Evolutionary conservation across 805 yeast genomes (phyloP).

Genomic region (Sugiyamaella marilandica): DNA sequence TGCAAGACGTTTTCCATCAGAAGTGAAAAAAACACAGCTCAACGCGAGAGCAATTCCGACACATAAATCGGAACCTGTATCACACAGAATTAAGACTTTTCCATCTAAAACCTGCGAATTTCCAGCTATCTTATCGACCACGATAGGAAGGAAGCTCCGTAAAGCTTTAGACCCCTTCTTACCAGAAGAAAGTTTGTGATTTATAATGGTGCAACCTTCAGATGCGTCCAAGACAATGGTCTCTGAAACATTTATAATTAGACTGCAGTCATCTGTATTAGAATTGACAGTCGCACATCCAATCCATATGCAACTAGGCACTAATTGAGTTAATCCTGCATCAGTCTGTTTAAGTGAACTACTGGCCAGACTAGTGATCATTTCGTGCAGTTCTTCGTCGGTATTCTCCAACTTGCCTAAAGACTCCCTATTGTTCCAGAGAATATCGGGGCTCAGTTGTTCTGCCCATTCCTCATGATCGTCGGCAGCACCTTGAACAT

Average conservation of each 20-base stretch:
- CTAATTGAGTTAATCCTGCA: background rate
- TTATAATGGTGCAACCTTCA: background rate
- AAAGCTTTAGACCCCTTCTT: slow-evolving; percentile 67
- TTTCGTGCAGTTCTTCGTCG: slow-evolving; percentile 16
- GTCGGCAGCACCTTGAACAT: slow-evolving; percentile 92
- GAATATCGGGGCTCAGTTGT: slow-evolving; percentile 46
- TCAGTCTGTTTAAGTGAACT: background rate
- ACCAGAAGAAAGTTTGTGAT: slow-evolving; percentile 26
- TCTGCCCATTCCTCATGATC: slow-evolving; percentile 86
- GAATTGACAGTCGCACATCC: background rate
- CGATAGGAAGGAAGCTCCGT: slow-evolving; percentile 42
- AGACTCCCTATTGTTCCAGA: slow-evolving; percentile 45
- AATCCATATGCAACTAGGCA: slow-evolving; percentile 6
- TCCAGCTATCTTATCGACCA: slow-evolving; percentile 33
- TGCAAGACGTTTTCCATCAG: slow-evolving; percentile 36
- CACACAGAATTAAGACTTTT: slow-evolving; percentile 50
- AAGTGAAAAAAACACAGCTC: slow-evolving; percentile 43
- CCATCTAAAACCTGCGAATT: slow-evolving; percentile 4
- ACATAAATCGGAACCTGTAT: slow-evolving; percentile 61
- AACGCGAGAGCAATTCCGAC: slow-evolving; percentile 54
- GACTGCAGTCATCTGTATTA: slow-evolving; percentile 3
- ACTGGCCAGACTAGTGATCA: slow-evolving; percentile 8
- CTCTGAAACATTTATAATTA: slow-evolving; percentile 21
- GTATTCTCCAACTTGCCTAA: slow-evolving; percentile 12
- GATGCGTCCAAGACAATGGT: background rate